These are phyloP conservation scores for Tetrahymena elliotti DNA, from an alignment of 73 alveolate species.

Conservation along the genomic window DNA sequence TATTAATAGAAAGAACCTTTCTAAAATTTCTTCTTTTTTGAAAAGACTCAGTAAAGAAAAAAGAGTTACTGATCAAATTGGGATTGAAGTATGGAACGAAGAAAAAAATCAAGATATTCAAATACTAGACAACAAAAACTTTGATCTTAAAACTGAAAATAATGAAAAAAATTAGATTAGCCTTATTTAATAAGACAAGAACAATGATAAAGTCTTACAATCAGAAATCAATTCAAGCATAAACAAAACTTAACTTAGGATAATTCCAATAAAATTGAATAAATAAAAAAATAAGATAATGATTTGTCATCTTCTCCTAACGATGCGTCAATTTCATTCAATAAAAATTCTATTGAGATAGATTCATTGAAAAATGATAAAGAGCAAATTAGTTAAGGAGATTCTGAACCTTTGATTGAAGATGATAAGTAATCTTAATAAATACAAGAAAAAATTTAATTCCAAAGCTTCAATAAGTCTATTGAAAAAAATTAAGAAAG, in stretches of 20 bases:
- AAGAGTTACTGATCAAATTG: not conserved
- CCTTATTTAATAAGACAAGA: not conserved
- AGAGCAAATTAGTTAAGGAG: not conserved
- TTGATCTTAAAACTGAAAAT: not conserved
- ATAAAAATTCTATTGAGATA: no score
- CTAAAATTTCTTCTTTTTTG: not conserved
- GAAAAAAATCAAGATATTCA: not conserved
- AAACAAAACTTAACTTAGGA: no score
- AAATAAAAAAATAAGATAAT: no score
- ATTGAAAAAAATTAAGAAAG: not conserved
- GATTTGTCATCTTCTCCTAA: no score
- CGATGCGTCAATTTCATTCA: no score
- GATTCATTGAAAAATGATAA: not conserved
- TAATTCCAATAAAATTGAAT: no score
- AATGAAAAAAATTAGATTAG: not conserved
- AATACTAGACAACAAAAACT: not conserved
- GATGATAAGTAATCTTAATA: not conserved
- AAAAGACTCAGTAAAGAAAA: not conserved
- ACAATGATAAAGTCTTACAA: not conserved
- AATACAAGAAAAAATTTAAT: no score
- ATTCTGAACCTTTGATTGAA: not conserved
- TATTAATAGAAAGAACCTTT: not conserved
- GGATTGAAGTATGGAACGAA: not conserved
- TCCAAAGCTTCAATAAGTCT: not conserved
- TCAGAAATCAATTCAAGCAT: not conserved